These are phyloP conservation scores for Rhodotorula mucilaginosa DNA, from an alignment of 1,284 basidiomycete species.

Conservation along the genomic window DNA sequence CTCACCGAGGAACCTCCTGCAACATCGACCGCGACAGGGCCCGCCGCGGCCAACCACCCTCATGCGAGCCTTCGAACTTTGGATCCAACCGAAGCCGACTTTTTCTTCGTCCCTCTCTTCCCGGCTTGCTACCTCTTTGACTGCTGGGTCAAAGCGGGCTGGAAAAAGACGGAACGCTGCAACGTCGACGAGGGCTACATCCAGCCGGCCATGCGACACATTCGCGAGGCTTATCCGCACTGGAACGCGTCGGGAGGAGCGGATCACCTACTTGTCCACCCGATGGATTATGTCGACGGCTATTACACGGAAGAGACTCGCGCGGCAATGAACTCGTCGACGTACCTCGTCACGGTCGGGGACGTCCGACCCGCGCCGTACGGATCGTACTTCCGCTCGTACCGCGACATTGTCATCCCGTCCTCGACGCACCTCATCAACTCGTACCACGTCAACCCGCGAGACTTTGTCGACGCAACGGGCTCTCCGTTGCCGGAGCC, in stretches of 20 bases:
- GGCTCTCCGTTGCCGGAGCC: conserved; percentile 13
- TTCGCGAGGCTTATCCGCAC: conserved; percentile 7
- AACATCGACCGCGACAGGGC: neutral
- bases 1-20: conserved; percentile 1
- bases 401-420: conserved; percentile 32
- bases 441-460: conserved; percentile 34
- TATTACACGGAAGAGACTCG: conserved; percentile 32
- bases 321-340: conserved; percentile 30
- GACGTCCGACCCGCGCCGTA: conserved; percentile 28
- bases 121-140: conserved; percentile 38
- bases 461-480: conserved; percentile 27
- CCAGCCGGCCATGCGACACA: conserved; percentile 24
- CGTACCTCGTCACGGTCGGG: conserved; percentile 36
- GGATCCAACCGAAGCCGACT: conserved; percentile 27
- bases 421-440: conserved; percentile 36
- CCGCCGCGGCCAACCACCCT: neutral
- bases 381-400: conserved; percentile 21
- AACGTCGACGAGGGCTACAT: conserved; percentile 31
- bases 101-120: conserved; percentile 37
- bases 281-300: conserved; percentile 34
- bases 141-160: conserved; percentile 36
- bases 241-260: conserved; percentile 22
- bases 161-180: conserved; percentile 32
- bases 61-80: conserved; percentile 6
- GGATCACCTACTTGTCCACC: conserved; percentile 32